phyloP scores from a whole-genome alignment of 768 basidiomycete genomes.

The Mycena indigotica region DNA sequence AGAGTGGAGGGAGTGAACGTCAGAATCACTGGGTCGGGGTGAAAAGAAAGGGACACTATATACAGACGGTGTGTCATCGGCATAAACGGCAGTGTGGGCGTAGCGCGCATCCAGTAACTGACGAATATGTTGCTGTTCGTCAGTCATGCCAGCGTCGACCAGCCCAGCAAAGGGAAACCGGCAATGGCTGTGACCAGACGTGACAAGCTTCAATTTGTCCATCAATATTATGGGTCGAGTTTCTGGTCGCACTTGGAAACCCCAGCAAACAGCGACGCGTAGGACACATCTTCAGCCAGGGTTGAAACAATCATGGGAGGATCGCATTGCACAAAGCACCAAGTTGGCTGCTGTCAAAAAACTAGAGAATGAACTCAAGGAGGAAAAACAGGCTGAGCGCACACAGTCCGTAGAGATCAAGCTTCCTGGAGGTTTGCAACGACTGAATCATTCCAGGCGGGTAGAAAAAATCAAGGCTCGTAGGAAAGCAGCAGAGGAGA shows the following conservation, averaged over 20 bases:
- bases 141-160: conserved; percentile 27
- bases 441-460: too few relatives aligned
- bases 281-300: conserved; percentile 69
- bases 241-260: conserved; percentile 2
- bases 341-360: conserved; percentile 72
- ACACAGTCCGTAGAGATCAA: too few relatives aligned
- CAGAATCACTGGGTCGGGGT: conserved; percentile 40
- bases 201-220: too few relatives aligned
- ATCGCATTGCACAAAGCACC: conserved; percentile 69
- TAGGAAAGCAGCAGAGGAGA: conserved; percentile 73
- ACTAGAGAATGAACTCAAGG: conserved; percentile 70
- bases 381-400: conserved; percentile 73
- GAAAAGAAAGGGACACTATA: conserved; percentile 66
- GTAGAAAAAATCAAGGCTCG: conserved; percentile 70
- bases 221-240: too few relatives aligned
- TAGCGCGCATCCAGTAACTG: conserved; percentile 57
- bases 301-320: conserved; percentile 70
- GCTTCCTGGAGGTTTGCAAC: too few relatives aligned
- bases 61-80: conserved; percentile 62
- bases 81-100: conserved; percentile 46
- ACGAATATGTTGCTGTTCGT: conserved; percentile 51
- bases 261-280: conserved; percentile 37
- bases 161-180: too few relatives aligned
- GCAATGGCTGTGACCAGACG: too few relatives aligned
- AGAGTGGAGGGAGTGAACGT: conserved; percentile 32